phyloP scores from a whole-genome alignment of 1,139 yeast species.

The Lodderomyces theae region DNA sequence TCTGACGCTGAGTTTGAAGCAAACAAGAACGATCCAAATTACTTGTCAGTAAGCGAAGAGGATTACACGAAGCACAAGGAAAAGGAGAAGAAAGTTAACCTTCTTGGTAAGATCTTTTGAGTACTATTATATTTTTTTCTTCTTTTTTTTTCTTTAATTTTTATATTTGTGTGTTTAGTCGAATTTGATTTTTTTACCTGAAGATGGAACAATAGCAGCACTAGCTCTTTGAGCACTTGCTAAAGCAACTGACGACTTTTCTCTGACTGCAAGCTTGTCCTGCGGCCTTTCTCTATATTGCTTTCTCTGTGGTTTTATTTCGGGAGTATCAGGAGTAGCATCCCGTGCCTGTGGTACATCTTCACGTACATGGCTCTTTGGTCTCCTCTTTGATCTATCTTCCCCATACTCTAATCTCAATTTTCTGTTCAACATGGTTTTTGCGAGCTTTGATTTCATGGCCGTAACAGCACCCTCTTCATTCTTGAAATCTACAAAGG shows the following conservation, averaged over 20 bases:
- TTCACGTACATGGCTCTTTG: constrained; percentile 25
- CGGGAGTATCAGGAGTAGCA: constrained; percentile 16
- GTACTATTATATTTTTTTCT: too few species aligned
- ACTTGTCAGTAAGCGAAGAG: constrained; percentile 43
- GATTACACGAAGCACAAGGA: constrained; percentile 30
- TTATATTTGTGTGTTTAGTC: constrained; percentile 21
- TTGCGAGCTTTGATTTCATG: constrained; percentile 67
- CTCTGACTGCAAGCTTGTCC: constrained; percentile 25
- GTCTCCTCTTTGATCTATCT: constrained; percentile 81
- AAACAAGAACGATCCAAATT: constrained; percentile 47
- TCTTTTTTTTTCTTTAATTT: constrained; percentile 1
- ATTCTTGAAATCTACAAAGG: constrained; percentile 82
- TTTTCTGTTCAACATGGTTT: constrained; percentile 67
- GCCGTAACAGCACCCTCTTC: constrained; percentile 83
- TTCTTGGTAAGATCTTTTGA: constrained; percentile 7
- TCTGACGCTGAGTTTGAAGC: constrained; percentile 46
- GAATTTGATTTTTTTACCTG: constrained; percentile 85
- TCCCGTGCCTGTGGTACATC: constrained; percentile 9
- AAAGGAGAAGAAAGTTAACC: constrained; percentile 11
- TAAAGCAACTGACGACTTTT: constrained; percentile 82
- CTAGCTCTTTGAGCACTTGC: constrained; percentile 89
- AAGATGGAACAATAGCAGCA: constrained; percentile 83
- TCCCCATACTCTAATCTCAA: constrained; percentile 92
- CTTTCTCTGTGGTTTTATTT: constrained; percentile 7
- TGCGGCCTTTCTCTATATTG: constrained; percentile 16